Percentiles rank a stretch among this genome's conserved stretches.
These are phyloP conservation scores for Solanum rostratum DNA, from an alignment of 257 asterid species.

Conservation along the genomic window DNA sequence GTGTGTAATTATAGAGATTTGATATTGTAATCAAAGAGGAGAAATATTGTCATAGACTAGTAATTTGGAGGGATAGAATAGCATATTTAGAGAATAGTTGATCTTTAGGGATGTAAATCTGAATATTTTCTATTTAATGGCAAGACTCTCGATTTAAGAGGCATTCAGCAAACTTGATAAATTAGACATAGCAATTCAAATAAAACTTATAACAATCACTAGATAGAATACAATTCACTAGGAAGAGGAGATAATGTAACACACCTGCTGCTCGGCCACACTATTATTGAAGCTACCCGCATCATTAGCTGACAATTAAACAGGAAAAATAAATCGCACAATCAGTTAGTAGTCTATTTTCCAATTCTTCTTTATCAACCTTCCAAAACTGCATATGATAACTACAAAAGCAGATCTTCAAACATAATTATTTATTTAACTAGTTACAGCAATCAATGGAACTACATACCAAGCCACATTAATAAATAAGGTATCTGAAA, in stretches of 20 bases:
- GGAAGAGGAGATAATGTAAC: neutral
- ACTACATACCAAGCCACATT: neutral
- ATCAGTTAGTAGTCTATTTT: neutral
- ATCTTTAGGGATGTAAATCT: too few relatives aligned
- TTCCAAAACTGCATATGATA: neutral
- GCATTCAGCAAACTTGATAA: too few relatives aligned
- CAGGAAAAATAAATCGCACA: neutral
- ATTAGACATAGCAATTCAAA: neutral
- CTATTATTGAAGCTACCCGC: slow-evolving; percentile 97
- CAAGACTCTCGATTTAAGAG: too few relatives aligned
- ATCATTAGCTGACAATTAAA: slow-evolving; percentile 66
- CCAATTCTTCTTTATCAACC: neutral
- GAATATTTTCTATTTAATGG: too few relatives aligned
- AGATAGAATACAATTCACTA: neutral
- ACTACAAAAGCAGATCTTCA: neutral
- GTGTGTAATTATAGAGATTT: too few relatives aligned
- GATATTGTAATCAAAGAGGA: too few relatives aligned
- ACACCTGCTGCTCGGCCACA: slow-evolving; percentile 93
- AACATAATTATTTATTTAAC: neutral
- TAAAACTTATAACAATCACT: neutral
- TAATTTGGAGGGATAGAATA: too few relatives aligned
- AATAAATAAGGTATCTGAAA: neutral
- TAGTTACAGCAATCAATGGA: neutral
- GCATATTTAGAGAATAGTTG: too few relatives aligned
- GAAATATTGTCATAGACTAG: too few relatives aligned